These are phyloP conservation scores for Heterobasidion irregulare DNA, from an alignment of 1,284 basidiomycete species.

Conservation along the genomic window DNA sequence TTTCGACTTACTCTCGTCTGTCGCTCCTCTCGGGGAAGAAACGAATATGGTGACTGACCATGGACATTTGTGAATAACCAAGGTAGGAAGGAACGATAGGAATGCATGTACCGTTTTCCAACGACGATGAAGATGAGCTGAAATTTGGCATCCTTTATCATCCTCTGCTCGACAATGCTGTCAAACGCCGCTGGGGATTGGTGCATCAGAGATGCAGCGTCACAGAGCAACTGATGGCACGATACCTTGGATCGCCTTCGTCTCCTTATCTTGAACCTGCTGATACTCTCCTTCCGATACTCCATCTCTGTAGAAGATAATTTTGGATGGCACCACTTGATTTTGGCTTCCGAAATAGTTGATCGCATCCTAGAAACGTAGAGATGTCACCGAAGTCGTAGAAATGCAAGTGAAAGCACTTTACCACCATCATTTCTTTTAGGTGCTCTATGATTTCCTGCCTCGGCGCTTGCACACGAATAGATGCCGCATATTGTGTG, in stretches of 20 bases:
- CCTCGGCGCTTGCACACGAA: slow-evolving; percentile 38
- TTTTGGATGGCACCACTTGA: slow-evolving; percentile 14
- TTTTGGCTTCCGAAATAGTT: background rate
- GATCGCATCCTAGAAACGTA: background rate
- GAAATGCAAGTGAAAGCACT: slow-evolving; percentile 4
- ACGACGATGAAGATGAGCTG: background rate
- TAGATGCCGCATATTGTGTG: slow-evolving; percentile 28
- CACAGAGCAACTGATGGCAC: background rate
- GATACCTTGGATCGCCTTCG: slow-evolving; percentile 34
- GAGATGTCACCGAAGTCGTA: background rate
- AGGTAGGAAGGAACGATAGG: background rate
- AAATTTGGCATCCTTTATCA: background rate
- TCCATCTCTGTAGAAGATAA: slow-evolving; percentile 57
- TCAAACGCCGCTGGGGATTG: no score
- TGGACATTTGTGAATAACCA: background rate
- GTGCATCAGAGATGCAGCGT: no score
- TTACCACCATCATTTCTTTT: slow-evolving; percentile 26
- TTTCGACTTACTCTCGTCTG: background rate
- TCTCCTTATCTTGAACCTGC: slow-evolving; percentile 34
- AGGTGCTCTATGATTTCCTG: slow-evolving; percentile 42
- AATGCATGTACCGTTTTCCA: background rate
- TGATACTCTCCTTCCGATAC: slow-evolving; percentile 57
- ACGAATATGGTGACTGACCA: slow-evolving; percentile 35
- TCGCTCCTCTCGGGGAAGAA: slow-evolving; percentile 32
- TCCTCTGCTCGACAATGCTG: no score